A percentile compares a stretch with the other conserved stretches of the same genome.
phyloP scores from a whole-genome alignment of 768 basidiomycete species.

The Pisolithus orientalis region DNA sequence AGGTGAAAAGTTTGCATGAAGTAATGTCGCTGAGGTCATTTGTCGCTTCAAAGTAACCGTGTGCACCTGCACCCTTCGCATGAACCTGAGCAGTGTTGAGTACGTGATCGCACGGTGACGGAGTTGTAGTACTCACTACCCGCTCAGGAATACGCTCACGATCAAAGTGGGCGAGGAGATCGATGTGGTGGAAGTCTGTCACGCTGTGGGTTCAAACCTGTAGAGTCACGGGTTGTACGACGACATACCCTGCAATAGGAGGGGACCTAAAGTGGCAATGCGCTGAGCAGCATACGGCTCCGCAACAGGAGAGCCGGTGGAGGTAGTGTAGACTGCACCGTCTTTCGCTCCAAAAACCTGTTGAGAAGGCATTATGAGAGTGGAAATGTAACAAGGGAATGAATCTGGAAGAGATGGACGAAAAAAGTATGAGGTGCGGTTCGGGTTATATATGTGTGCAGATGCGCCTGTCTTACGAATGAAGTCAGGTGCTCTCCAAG shows the following conservation, averaged over 20 bases:
- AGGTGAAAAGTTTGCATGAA: constrained; percentile 58
- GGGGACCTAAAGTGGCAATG: constrained; percentile 69
- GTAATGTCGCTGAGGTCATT: constrained; percentile 81
- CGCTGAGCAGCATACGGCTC: constrained; percentile 79
- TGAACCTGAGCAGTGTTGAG: constrained; percentile 57
- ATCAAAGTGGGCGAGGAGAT: constrained; percentile 87
- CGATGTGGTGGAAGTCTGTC: constrained; percentile 82
- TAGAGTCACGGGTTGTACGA: constrained; percentile 10
- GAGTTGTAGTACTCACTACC: constrained; percentile 46
- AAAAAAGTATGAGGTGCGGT: constrained; percentile 8
- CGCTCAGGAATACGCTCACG: constrained; percentile 96
- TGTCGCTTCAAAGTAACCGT: constrained; percentile 90
- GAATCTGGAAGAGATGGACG: background rate
- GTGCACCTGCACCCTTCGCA: constrained; percentile 89
- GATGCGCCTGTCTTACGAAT: constrained; percentile 16
- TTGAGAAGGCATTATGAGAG: constrained; percentile 54
- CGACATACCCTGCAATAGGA: constrained; percentile 71
- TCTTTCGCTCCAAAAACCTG: constrained; percentile 51
- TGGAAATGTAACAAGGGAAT: constrained; percentile 2
- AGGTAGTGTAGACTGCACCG: constrained; percentile 73
- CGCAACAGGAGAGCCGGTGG: constrained; percentile 70
- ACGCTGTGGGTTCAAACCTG: constrained; percentile 10
- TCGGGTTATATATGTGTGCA: constrained; percentile 18
- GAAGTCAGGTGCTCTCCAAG: background rate
- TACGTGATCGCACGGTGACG: background rate